Evolutionary conservation across 768 basidiomycete genomes (phyloP).

Genomic region (Suillus weaverae): DNA sequence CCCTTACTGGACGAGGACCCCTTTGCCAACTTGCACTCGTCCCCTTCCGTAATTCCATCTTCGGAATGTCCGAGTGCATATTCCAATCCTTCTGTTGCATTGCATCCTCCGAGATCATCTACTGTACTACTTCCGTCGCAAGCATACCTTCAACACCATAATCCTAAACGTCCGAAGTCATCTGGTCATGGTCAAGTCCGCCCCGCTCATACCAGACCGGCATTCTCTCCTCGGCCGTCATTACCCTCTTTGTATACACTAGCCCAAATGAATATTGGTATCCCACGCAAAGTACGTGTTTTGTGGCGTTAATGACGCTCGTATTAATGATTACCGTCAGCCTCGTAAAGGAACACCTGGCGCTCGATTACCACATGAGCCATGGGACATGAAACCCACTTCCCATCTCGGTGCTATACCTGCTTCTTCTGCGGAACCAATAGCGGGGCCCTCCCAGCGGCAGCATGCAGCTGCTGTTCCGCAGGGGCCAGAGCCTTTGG

Average conservation of each 20-base stretch:
- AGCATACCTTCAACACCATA: conserved; percentile 11
- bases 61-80: conserved; percentile 2
- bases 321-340: conserved; percentile 21
- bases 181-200: conserved; percentile 35
- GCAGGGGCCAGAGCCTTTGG: background rate
- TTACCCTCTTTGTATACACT: conserved; percentile 43
- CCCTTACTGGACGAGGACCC: conserved; percentile 68
- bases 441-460: conserved; percentile 5
- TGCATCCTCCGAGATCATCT: conserved; percentile 11
- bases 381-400: conserved; percentile 36
- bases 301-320: background rate
- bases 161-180: conserved; percentile 31
- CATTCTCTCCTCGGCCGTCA: conserved; percentile 41
- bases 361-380: conserved; percentile 43
- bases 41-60: conserved; percentile 16
- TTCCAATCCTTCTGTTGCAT: conserved; percentile 12
- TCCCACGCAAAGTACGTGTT: conserved; percentile 38
- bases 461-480: background rate
- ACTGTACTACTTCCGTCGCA: conserved; percentile 17
- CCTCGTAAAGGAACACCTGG: conserved; percentile 43
- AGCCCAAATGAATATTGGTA: conserved; percentile 34
- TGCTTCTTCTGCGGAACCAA: conserved; percentile 9
- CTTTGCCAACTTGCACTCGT: conserved; percentile 57
- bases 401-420: background rate
- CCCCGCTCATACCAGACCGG: conserved; percentile 43